phyloP scores from a whole-genome alignment of 2,329 filamentous ascomycete species.

The Penicillium sp. region DNA sequence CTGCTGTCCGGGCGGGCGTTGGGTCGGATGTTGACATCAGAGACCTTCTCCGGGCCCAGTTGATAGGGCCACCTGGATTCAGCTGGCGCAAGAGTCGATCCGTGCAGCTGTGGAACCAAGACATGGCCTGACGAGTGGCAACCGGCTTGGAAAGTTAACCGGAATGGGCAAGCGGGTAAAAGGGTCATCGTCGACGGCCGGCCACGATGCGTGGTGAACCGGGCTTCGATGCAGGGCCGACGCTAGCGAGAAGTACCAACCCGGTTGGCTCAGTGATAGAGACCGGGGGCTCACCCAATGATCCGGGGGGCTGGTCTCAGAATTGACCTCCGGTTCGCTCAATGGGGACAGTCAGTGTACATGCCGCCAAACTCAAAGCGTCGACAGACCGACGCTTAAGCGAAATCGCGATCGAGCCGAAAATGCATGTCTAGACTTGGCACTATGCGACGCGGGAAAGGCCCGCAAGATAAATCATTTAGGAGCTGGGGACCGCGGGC shows the following conservation, averaged over 20 bases:
- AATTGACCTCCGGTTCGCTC: slow-evolving; percentile 6
- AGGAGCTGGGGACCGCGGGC: not conserved
- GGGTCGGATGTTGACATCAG: slow-evolving; percentile 3
- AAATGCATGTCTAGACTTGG: slow-evolving; percentile 15
- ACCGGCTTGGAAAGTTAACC: slow-evolving; percentile 9
- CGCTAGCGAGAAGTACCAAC: slow-evolving; percentile 10
- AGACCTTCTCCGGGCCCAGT: not conserved
- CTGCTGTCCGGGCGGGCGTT: not conserved
- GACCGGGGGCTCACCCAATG: slow-evolving; percentile 11
- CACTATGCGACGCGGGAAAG: slow-evolving; percentile 4
- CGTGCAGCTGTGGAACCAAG: slow-evolving; percentile 9
- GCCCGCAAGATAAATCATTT: slow-evolving; percentile 10
- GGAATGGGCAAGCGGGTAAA: slow-evolving; percentile 2
- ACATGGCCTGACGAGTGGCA: slow-evolving; percentile 9
- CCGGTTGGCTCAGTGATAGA: slow-evolving; percentile 18
- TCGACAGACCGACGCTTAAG: slow-evolving; percentile 9
- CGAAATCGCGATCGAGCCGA: slow-evolving; percentile 10
- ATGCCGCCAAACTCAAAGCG: slow-evolving; percentile 12
- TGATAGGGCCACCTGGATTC: slow-evolving; percentile 3
- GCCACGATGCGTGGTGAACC: slow-evolving; percentile 6
- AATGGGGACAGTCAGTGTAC: slow-evolving; percentile 5
- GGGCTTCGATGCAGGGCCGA: slow-evolving; percentile 10
- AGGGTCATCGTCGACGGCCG: slow-evolving; percentile 6
- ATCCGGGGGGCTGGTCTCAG: not conserved
- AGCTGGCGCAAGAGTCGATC: slow-evolving; percentile 2